Base-by-base conservation (phyloP, 2,329 filamentous ascomycete species). In the Neofusicoccum cordaticola region DNA sequence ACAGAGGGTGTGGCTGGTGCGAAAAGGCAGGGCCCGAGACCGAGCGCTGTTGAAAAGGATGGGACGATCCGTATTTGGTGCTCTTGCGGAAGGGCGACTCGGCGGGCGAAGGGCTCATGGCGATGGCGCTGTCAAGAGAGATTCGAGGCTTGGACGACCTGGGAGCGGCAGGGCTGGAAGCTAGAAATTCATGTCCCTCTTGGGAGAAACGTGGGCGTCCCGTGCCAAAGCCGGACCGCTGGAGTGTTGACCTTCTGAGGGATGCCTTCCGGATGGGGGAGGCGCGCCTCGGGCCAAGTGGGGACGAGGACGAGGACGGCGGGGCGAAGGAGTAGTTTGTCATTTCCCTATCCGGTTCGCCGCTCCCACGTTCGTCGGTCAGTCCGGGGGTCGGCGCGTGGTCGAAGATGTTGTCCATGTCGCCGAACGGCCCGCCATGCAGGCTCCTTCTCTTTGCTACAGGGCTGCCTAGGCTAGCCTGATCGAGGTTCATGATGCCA, bases 361-460 rank as follows among this genome's bases (percentile, higher is more conserved):
- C 70, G 44, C 71, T 45, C 66, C 64, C 27, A 63, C 51, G 41
- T 66, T 67, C 63, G 41, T 66, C 51, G 12, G 69, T 68, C 27
- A 66, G 66, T n/a, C 67, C 65, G 6, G 72, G 69, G 19, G 15
- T 22, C 13, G 27, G 12, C 13, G 70, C 78, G 65, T 85, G 82
- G 66, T 93, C 92, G 74, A 96, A 96, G 39, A 96, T 87, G 74
- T 88, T 92, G 73, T 88, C 85, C 31, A 81, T 76, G 51, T 83
- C 83, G 67, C 89, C 82, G 69, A 80, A 86, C n/a, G 88, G 83
- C 48, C 88, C 85, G 57, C 90, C 90, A 75, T 97, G 92, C 70
- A 96, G 79, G 78, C 93, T 97, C 72, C 95, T 88, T 69, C 95
- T 86, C 82, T 97, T 97, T 52, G 93, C 91, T 66, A 94, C 91